Base-by-base conservation (phyloP, 352 stramenopile species). In the Nothophytophthora sp. region DNA sequence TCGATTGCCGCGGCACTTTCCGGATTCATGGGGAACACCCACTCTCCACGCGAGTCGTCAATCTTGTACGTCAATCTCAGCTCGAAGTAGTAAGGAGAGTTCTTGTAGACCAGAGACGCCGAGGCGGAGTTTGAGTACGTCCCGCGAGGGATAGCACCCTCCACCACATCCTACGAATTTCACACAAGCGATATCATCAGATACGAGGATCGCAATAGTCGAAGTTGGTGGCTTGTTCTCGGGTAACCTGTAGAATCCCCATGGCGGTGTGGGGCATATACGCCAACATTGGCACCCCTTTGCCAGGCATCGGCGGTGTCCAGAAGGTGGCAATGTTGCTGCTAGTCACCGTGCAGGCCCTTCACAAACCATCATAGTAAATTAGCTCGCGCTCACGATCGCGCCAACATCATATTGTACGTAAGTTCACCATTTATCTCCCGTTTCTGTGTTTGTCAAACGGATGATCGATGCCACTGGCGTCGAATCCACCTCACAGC, bases 61-160 rank as follows among this genome's bases (percentile, higher is more conserved):
- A 50, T 16, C 11, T 2, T 4, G 10, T n/a, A 40, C 19, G 28
- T 45, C 25, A 52, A 13, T 18, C 11, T 29, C 5, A 59, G 34
- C n/a, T 59, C 40, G 40, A 59, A 47, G 41, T 59, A 59, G 41
- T 41, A 53, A 1, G 41, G 50, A 9, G 50, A 52, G 12, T 52
- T 15, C 19, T 54, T 60, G 42, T 43, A 30, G 34, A 54, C 10
- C 18, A 54, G 18, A 1, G 33, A 41, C 2, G 9, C 27, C 12
- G 41, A 33, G 22, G 5, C n/a, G 12, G 33, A 12, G 11, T 4
- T 45, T 19, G 23, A 48, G 20, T 10, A 48, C 20, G 32, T 48
- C 37, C 25, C 48, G 27, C 5, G n/a, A n/a, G n/a, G n/a, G n/a
- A 39, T 10, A 24, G 30, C 24, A 9, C 24, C 10, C 18, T 42